Base-by-base conservation (phyloP, 257 asterid species). In the Coffea canephora region DNA sequence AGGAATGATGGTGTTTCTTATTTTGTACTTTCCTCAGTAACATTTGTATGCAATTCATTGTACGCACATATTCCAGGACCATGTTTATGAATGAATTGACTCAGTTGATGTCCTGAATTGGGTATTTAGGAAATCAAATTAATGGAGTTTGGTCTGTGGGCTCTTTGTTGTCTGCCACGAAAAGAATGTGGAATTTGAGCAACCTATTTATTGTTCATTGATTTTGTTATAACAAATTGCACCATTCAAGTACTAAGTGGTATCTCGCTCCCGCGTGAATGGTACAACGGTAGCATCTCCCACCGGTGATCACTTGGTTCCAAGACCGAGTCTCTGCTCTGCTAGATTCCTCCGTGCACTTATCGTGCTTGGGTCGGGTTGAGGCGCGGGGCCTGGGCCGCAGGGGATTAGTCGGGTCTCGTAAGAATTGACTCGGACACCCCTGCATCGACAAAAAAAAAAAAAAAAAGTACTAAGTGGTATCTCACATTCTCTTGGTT, bases 101-200 rank as follows among this genome's bases (percentile, higher is more conserved):
- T 46, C 50, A 52, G n/a, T 52, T n/a, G 34, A 52, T 27, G 31
- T 54, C n/a, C 18, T 7, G 49, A 31, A 73, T 15, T 73, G 27
- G 15, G 12, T 0, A 48, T 6, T 11, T 39, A 5, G 21, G 46
- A 45, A 52, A 54, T 15, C 25, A 61, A 23, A 61, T 31, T 59
- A 75, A 59, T 8, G 23, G 71, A 16, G 57, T 52, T 74, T 72
- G 52, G 52, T 59, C 18, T 55, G 78, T 75, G 78, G 78, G 78
- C 71, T 76, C 62, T 65, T 62, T 45, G 31, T 64, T 64, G 79
- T 64, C 72, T 62, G 62, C 79, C 62, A 62, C 45, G 39, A 34
- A 66, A 66, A 13, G 5, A 65, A 25, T 31, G 18, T 14, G n/a
- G 67, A 73, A 1, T 73, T 4, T 16, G 8, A 36, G 21, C 21